Evolutionary conservation across 495 filamentous ascomycete genomes (phyloP).

Genomic region (Letharia columbiana): DNA sequence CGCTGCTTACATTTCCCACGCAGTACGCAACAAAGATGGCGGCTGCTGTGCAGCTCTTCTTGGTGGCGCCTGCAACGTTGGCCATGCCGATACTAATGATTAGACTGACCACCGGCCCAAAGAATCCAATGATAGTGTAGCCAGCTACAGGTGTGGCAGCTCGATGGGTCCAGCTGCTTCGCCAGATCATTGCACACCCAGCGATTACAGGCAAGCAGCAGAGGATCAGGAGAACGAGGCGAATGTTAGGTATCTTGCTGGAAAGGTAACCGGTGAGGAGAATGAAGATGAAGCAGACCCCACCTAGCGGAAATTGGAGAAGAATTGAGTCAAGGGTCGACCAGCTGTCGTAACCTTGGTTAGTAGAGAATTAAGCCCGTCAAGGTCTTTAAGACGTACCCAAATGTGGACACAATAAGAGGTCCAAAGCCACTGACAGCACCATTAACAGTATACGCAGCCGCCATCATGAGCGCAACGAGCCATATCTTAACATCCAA

Average conservation of each 20-base stretch:
- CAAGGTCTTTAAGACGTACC: conserved; percentile 24
- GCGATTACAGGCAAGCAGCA: conserved; percentile 66
- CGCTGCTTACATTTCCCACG: conserved; percentile 44
- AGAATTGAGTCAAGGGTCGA: conserved; percentile 56
- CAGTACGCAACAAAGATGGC: conserved; percentile 68
- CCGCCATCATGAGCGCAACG: conserved; percentile 49
- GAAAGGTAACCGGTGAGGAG: conserved; percentile 55
- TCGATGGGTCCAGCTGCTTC: conserved; percentile 53
- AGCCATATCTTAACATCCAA: conserved; percentile 46
- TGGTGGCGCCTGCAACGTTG: conserved; percentile 70
- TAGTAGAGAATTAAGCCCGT: background rate
- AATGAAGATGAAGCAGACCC: conserved; percentile 53
- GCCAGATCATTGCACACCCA: conserved; percentile 69
- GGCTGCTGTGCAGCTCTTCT: conserved; percentile 65
- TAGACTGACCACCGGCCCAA: conserved; percentile 56
- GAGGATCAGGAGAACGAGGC: conserved; percentile 52
- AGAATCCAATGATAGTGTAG: conserved; percentile 63
- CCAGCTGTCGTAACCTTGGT: conserved; percentile 30
- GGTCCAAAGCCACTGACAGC: conserved; percentile 70
- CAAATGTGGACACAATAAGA: conserved; percentile 66
- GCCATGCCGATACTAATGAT: conserved; percentile 60
- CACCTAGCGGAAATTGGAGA: conserved; percentile 65
- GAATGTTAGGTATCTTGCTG: conserved; percentile 50
- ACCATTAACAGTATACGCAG: conserved; percentile 62
- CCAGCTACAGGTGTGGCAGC: conserved; percentile 56